Base-by-base conservation (phyloP, 129 eudicot genomes). In the Apium graveolens region DNA sequence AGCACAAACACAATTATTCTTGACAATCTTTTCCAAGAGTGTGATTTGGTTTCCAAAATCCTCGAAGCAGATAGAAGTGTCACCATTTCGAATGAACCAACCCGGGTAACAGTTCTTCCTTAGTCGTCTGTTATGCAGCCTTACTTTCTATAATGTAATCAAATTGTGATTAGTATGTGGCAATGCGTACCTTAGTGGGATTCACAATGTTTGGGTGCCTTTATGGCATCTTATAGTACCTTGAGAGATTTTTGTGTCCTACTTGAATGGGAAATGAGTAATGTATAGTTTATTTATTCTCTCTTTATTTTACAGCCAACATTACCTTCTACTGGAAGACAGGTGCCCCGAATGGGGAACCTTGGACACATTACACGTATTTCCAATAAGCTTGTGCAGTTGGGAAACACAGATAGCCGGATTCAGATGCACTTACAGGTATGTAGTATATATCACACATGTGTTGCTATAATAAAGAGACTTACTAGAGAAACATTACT, bases 321-420 rank as follows among this genome's bases (percentile, higher is more conserved):
- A 68, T 17, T 82, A 78, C 87, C 92, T 42, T 89, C 91, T 78
- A 20, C 90, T 62, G 94, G 90, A 70, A 90, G 83, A 81, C 76
- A 35, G 49, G 74, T 89, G 74, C 96, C 91, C 32, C 86, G 89
- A 51, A 87, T 81, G 39, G 98, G 98, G 71, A 88, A 88, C 78
- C 82, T 87, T 45, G 98, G 98, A 44, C 98, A 93, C 79, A 46
- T 93, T 31, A 93, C 98, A 3, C 87, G 94, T 45, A 93, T 93
- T 57, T 82, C 96, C 70, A 93, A 90, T 83, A 93, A 87, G 78
- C 88, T 93, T 78, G 71, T 85, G 76, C 96, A 90, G 82, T 78
- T 89, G 87, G 94, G 88, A 81, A 89, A 86, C 68, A 65, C 69
- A 48, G 89, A 90, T 70, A 81, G 53, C 53, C 82, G 76, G 78